Evolutionary conservation across 192 early-diverging fungal species (phyloP).

Genomic region (Backusella liffmaniae): DNA sequence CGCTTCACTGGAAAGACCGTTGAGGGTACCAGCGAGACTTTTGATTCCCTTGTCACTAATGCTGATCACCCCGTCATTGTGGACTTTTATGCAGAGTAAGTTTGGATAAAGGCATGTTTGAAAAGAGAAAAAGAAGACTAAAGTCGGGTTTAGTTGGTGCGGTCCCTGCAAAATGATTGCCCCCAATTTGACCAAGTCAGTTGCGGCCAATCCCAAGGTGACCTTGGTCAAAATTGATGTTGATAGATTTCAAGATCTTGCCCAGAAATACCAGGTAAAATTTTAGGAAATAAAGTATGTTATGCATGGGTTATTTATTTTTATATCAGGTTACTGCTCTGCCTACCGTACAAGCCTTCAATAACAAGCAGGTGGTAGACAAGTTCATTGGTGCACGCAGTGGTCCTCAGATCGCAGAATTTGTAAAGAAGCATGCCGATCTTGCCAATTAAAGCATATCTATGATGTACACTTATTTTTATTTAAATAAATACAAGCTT

Average conservation of each 20-base stretch:
- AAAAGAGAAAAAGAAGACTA: background rate
- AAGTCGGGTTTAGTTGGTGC: slow-evolving; percentile 65
- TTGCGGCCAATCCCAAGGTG: slow-evolving; percentile 60
- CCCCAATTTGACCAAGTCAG: slow-evolving; percentile 65
- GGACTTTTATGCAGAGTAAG: slow-evolving; percentile 79
- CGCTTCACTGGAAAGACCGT: slow-evolving; percentile 46
- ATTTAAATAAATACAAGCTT: background rate
- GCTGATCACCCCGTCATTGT: slow-evolving; percentile 72
- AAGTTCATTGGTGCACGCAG: slow-evolving; percentile 64
- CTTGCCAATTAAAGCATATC: background rate
- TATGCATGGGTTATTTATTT: background rate
- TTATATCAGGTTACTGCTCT: slow-evolving; percentile 57
- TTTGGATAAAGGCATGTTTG: background rate
- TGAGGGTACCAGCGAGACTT: slow-evolving; percentile 58
- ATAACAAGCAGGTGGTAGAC: slow-evolving; percentile 59
- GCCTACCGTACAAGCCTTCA: slow-evolving; percentile 75
- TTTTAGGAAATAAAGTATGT: background rate
- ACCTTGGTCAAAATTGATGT: slow-evolving; percentile 77
- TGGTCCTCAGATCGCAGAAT: slow-evolving; percentile 40
- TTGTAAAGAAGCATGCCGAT: slow-evolving; percentile 57
- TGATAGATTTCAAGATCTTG: slow-evolving; percentile 62
- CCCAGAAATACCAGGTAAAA: slow-evolving; percentile 61
- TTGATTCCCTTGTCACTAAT: slow-evolving; percentile 54
- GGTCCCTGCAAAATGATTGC: slow-evolving; percentile 78
- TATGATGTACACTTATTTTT: background rate